These are phyloP conservation scores for Penicillium canescens DNA, from an alignment of 495 filamentous ascomycete genomes.

Conservation along the genomic window DNA sequence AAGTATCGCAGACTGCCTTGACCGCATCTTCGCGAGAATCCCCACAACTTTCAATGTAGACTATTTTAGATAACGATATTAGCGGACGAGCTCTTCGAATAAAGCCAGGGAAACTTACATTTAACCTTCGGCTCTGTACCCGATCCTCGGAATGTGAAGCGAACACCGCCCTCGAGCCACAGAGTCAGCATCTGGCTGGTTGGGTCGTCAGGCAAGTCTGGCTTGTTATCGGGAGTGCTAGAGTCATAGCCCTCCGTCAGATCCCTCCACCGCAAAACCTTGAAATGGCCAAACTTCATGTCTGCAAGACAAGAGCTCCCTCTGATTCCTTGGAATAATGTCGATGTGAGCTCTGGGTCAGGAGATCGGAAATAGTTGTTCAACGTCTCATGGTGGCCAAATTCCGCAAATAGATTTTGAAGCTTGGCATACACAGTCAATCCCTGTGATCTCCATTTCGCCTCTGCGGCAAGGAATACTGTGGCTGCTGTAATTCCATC, in stretches of 20 bases:
- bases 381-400: slow-evolving; percentile 65
- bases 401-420: slow-evolving; percentile 59
- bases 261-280: slow-evolving; percentile 65
- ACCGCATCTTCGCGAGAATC: slow-evolving; percentile 47
- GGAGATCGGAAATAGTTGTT: slow-evolving; percentile 71
- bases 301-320: slow-evolving; percentile 44
- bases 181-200: slow-evolving; percentile 72
- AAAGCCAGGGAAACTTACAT: slow-evolving; percentile 34
- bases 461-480: slow-evolving; percentile 60
- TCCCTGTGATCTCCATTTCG: slow-evolving; percentile 52
- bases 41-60: slow-evolving; percentile 58
- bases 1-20: slow-evolving; percentile 52
- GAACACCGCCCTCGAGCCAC: slow-evolving; percentile 57
- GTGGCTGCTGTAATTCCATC: slow-evolving; percentile 69
- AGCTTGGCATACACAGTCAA: slow-evolving; percentile 61
- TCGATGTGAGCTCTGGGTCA: slow-evolving; percentile 47
- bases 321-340: slow-evolving; percentile 58
- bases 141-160: slow-evolving; percentile 67
- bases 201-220: slow-evolving; percentile 58
- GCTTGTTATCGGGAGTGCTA: slow-evolving; percentile 49
- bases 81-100: not conserved
- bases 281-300: slow-evolving; percentile 46
- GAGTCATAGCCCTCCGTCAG: slow-evolving; percentile 68
- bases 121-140: slow-evolving; percentile 74
- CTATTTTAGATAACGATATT: slow-evolving; percentile 25